Evolutionary conservation across 208 protist species (phyloP).

Genomic region (Leishmania gerbilli): DNA sequence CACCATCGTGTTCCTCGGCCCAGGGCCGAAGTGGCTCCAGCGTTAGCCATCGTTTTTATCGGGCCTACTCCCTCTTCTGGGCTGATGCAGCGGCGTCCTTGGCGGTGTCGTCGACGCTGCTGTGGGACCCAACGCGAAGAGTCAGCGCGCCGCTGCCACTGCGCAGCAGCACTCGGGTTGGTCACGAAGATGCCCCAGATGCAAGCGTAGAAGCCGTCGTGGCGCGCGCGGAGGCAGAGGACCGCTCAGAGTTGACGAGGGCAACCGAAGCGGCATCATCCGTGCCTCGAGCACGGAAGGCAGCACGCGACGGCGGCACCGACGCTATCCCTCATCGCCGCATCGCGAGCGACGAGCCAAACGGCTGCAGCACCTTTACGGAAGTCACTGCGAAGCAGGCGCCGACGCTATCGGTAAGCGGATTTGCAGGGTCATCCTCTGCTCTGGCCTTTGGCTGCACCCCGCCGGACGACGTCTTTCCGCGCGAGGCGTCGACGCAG

Average conservation of each 20-base stretch:
- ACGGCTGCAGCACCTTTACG: neutral
- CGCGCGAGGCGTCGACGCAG: neutral
- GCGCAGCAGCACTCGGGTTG: neutral
- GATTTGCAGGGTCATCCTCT: neutral
- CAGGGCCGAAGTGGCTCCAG: neutral
- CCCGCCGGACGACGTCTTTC: neutral
- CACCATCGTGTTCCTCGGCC: neutral
- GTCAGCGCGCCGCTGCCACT: neutral
- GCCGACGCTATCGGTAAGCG: neutral
- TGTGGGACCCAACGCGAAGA: neutral
- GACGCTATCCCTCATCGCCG: neutral
- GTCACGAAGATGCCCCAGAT: neutral
- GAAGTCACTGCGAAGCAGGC: neutral
- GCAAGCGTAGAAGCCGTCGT: neutral
- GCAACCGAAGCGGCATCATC: neutral
- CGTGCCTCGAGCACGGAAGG: neutral
- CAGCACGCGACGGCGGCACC: neutral
- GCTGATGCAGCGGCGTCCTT: neutral
- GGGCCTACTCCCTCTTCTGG: neutral
- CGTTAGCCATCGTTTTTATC: neutral
- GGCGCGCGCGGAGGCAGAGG: neutral
- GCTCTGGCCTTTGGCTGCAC: neutral
- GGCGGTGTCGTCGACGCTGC: neutral
- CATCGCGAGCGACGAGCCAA: too few species aligned
- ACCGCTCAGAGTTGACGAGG: neutral